Base-by-base conservation (phyloP, 805 yeast species). In the Debaryomyces prosopidis region DNA sequence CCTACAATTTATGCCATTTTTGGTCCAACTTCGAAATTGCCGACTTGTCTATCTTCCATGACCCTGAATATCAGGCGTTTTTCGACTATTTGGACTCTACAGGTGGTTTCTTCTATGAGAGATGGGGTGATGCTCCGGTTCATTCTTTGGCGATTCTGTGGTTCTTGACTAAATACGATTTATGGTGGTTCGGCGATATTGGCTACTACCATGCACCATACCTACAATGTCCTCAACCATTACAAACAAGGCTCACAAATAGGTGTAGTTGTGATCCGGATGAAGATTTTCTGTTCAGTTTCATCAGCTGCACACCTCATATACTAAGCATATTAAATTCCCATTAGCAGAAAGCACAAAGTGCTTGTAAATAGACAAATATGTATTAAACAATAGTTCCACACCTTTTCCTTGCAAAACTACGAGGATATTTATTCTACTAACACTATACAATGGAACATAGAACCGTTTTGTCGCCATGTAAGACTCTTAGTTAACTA, bases 91-190 rank as follows among this genome's bases (percentile, higher is more conserved):
- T 87, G 37, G 96, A 87, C 59, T 48, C 63, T 39, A 62, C 78
- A 2, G 95, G 95, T 46, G 96, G 95, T 0, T 87, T 87, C 62
- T 87, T 80, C 62, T 86, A 87, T 59, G 94, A 89, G 68, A 75
- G 96, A 53, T 89, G 96, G 96, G 96, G 96, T 16, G 96, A 89
- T 66, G 96, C 96, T 0, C 96, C 96, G 3, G 80, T 88, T n/a
- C 96, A 88, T 66, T 80, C 95, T 0, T 75, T 88, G 41, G 95
- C 87, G 4, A 87, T 81, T 2, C 67, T 89, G 1, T 66, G 84
- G 39, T 73, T 86, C 56, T 63, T 84, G 41, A 75, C 80, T 49
- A 72, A 73, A 54, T 66, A 70, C 26, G 78, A 85, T 55, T 60
- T 88, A 14, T 88, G 85, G 62, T 85, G 79, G 68, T 85, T 88